Evolutionary conservation across 108 stramenopile genomes (phyloP).

Genomic region (Epithemia pelagica): DNA sequence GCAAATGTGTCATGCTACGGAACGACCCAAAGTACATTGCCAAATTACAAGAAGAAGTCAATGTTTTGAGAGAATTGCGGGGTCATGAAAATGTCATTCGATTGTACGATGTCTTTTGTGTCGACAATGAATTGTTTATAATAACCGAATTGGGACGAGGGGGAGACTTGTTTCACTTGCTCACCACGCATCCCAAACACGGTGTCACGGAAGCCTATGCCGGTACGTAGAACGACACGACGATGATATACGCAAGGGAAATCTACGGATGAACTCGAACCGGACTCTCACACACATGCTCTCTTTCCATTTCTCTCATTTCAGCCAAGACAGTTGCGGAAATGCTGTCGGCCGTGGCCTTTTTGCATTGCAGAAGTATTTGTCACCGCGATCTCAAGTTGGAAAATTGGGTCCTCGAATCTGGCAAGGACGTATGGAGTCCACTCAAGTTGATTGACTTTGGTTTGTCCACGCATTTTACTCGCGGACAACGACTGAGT

Average conservation of each 20-base stretch:
- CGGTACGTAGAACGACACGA: conserved; percentile 33
- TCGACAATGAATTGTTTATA: conserved; percentile 71
- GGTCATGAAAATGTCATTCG: conserved; percentile 76
- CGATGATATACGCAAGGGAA: conserved; percentile 1
- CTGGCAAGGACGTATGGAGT: conserved; percentile 86
- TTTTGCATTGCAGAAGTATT: conserved; percentile 87
- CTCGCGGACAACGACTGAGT: conserved; percentile 75
- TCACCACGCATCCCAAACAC: conserved; percentile 90
- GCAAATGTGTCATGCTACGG: conserved; percentile 85
- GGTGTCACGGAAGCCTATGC: conserved; percentile 90
- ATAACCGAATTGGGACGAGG: conserved; percentile 88
- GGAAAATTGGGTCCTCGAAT: conserved; percentile 90
- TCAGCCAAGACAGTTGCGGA: conserved; percentile 84
- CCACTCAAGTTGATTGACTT: conserved; percentile 93
- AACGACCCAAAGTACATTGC: conserved; percentile 91
- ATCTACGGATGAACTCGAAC: background rate
- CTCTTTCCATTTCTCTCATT: conserved; percentile 5
- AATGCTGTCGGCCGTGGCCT: conserved; percentile 91
- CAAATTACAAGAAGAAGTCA: conserved; percentile 89
- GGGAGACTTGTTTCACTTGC: conserved; percentile 84
- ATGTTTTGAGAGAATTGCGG: conserved; percentile 78
- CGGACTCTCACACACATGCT: conserved; percentile 7
- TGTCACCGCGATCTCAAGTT: conserved; percentile 93
- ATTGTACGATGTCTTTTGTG: conserved; percentile 73
- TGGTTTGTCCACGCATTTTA: conserved; percentile 88